Evolutionary conservation across 176 grass and related monocot species (phyloP), one percentile per base, ranked within the genome.

Genomic region (Canna indica): DNA sequence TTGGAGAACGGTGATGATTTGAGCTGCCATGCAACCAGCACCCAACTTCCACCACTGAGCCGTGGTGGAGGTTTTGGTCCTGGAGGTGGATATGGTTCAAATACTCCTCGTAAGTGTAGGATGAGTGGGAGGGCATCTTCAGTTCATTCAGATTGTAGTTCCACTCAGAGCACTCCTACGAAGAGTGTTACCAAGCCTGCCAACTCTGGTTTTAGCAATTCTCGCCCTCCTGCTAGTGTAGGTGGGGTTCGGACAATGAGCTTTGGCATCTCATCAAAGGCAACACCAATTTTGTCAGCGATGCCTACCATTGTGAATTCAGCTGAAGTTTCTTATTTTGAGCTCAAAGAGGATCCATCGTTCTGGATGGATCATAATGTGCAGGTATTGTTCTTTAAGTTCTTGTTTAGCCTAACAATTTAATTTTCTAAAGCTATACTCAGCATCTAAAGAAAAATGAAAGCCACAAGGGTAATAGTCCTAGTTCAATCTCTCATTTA

Each of bases 361-460:
- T 97, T 97, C 72, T 97, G 93, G 93, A 86, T 97, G 78, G 86
- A 97, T 35, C 81, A 92, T 69, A 97, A 92, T 72, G 93, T 97
- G 29, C 83, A 96, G 92, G 92, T 96, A 46, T 54, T 22, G 9
- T 32, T 3, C 27, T 44, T 67, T 4, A 12, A 31, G 42, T 72
- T 58, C 14, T 73, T 41, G 8, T 66, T 66, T 66, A 39, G 15
- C 9, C 3, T 66, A 36, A 41, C 10, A 4, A 7, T 12, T 66
- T 66, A 8, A 7, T 24, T 66, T 66, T 39, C 2, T 13, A 13
- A 66, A n/a, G 35, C 24, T 38, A 4, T 26, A 24, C 6, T 34
- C 8, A 24, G 25, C 63, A 38, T 9, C 33, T 4, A 26, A 32
- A 16, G 25, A 8, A 27, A 58, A 58, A 8, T 3, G 11, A 6